Conservation (phyloP, 2,329 filamentous ascomycete species). For the Fusarium verticillioides region DNA sequence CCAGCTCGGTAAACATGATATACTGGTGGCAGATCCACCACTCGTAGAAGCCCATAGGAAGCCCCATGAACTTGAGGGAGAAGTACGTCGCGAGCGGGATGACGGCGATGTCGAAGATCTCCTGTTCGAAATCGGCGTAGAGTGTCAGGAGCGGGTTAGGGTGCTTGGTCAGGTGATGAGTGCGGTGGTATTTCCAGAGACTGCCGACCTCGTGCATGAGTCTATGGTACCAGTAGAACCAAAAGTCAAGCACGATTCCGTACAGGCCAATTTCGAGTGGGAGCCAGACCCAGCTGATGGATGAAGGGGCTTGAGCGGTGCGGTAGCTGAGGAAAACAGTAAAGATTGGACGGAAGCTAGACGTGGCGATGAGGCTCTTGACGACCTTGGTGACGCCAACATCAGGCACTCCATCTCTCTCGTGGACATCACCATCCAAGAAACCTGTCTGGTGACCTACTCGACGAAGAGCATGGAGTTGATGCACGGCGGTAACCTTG, state of each 20-base stretch:
- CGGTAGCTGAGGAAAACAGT: background rate
- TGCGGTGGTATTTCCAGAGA: slow-evolving; percentile 25
- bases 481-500: background rate
- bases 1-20: slow-evolving; percentile 13
- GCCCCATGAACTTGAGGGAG: background rate
- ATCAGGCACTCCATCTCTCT: background rate
- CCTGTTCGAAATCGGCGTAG: slow-evolving; percentile 22
- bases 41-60: slow-evolving; percentile 20
- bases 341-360: background rate
- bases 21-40: slow-evolving; percentile 31
- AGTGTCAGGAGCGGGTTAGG: slow-evolving; percentile 14
- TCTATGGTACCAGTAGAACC: slow-evolving; percentile 26
- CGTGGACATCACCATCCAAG: background rate
- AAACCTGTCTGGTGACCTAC: background rate
- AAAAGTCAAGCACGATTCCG: slow-evolving; percentile 20
- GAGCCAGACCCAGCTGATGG: background rate
- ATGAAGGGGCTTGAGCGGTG: background rate
- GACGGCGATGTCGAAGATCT: slow-evolving; percentile 20
- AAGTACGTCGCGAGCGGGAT: background rate
- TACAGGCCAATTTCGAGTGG: slow-evolving; percentile 12
- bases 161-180: slow-evolving; percentile 24
- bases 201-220: slow-evolving; percentile 20
- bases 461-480: background rate
- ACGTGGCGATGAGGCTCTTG: background rate
- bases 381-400: background rate